Percentiles rank a stretch among this genome's conserved stretches.
Conservation (phyloP, 2,329 filamentous ascomycete species). For the Paraphoma sp. region DNA sequence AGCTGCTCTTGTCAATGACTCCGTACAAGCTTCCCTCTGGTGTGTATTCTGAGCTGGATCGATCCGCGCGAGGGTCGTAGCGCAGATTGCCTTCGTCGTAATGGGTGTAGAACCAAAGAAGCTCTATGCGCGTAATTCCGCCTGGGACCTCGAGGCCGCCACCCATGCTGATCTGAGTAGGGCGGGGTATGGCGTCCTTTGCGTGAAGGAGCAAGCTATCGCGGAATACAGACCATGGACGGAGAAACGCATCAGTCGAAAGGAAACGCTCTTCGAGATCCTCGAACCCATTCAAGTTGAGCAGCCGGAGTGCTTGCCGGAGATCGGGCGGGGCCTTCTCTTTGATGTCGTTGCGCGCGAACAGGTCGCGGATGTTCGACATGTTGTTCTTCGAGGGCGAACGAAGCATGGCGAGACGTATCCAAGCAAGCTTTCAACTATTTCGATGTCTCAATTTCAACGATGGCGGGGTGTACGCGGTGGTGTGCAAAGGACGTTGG, state of each 20-base stretch:
- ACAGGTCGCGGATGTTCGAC: slow-evolving; percentile 20
- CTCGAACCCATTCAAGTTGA: slow-evolving; percentile 24
- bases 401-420: slow-evolving; percentile 4
- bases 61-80: slow-evolving; percentile 32
- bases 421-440: background rate
- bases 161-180: slow-evolving; percentile 5
- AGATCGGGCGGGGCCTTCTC: slow-evolving; percentile 25
- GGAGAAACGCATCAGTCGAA: slow-evolving; percentile 33
- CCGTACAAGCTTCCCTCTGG: slow-evolving; percentile 17
- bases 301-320: slow-evolving; percentile 30
- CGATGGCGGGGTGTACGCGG: no score
- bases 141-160: background rate
- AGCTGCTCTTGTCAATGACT: slow-evolving; percentile 34
- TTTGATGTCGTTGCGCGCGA: slow-evolving; percentile 12
- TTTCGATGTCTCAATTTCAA: no score
- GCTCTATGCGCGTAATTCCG: slow-evolving; percentile 26
- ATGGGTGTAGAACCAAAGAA: slow-evolving; percentile 43
- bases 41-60: slow-evolving; percentile 14
- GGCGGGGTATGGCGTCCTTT: slow-evolving; percentile 12
- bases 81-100: slow-evolving; percentile 36
- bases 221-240: slow-evolving; percentile 40
- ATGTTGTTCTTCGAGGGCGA: slow-evolving; percentile 8
- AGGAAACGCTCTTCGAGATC: slow-evolving; percentile 40
- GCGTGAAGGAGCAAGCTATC: slow-evolving; percentile 33
- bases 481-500: no score